A percentile compares a stretch with the other conserved stretches of the same genome.
phyloP scores from a whole-genome alignment of 2,329 filamentous ascomycete species.

The Alternaria solani region DNA sequence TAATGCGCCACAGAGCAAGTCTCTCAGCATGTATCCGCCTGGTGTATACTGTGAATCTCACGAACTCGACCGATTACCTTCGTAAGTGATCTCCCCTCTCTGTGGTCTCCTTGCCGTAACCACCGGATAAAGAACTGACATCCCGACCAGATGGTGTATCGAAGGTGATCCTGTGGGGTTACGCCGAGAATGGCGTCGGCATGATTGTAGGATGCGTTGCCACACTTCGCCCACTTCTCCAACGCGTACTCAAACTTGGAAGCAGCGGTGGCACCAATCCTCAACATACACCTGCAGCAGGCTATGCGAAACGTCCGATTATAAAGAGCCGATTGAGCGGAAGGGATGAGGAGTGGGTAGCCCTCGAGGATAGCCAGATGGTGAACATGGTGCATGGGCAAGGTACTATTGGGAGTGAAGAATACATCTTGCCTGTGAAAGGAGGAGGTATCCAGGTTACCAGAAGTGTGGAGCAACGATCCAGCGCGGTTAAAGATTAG shows the following conservation, averaged over 20 bases:
- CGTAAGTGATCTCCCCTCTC: background rate
- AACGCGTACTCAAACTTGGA: conserved; percentile 15
- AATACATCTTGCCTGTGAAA: conserved; percentile 10
- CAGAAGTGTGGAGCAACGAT: conserved; percentile 12
- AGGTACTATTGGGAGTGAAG: conserved; percentile 9
- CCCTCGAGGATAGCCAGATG: conserved; percentile 9
- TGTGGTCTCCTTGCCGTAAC: background rate
- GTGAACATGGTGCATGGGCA: conserved; percentile 12
- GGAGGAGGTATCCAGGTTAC: conserved; percentile 10
- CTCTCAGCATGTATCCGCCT: conserved; percentile 17
- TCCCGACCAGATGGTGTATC: conserved; percentile 7
- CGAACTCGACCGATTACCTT: conserved; percentile 12
- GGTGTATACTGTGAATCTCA: conserved; percentile 14
- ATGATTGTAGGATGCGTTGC: conserved; percentile 17
- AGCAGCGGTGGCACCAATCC: conserved; percentile 8
- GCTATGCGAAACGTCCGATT: conserved; percentile 11
- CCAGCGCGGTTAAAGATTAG: conserved; percentile 4
- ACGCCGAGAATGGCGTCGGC: conserved; percentile 15
- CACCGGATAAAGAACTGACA: background rate
- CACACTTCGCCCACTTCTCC: conserved; percentile 15
- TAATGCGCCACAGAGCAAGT: conserved; percentile 10
- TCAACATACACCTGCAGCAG: conserved; percentile 8
- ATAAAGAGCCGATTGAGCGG: conserved; percentile 15
- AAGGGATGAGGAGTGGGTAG: conserved; percentile 17
- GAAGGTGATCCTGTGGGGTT: conserved; percentile 15